Percentiles rank a stretch among this genome's conserved stretches.
Evolutionary conservation across 768 basidiomycete genomes (phyloP).

Genomic region (Hygrocybe coccinea): DNA sequence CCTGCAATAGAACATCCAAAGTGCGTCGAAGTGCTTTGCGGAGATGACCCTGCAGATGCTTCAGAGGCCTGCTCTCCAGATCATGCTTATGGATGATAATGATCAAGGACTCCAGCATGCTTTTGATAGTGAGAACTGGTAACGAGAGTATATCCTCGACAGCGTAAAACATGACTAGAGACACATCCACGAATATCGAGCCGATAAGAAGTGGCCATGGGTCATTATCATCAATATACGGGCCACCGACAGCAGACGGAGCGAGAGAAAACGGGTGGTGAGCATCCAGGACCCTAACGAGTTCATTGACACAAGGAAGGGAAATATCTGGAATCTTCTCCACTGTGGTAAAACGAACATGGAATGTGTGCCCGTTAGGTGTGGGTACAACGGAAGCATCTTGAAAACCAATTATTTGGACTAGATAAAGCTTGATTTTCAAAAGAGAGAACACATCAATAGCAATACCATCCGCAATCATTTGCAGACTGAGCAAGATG

Average conservation of each 20-base stretch:
- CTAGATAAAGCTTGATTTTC: constrained; percentile 55
- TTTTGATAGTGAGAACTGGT: constrained; percentile 55
- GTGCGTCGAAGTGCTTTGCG: constrained; percentile 49
- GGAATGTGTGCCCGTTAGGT: constrained; percentile 44
- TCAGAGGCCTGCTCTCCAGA: constrained; percentile 51
- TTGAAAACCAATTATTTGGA: constrained; percentile 50
- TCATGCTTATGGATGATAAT: constrained; percentile 73
- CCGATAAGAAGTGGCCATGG: constrained; percentile 50
- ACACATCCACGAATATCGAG: constrained; percentile 57
- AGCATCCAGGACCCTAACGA: constrained; percentile 59
- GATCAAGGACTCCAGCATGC: constrained; percentile 56
- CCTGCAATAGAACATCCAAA: constrained; percentile 46
- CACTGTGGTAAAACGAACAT: constrained; percentile 51
- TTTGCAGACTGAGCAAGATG: constrained; percentile 54
- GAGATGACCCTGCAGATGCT: constrained; percentile 49
- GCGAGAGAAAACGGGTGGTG: constrained; percentile 44
- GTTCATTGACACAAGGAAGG: constrained; percentile 53
- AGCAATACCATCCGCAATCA: constrained; percentile 59
- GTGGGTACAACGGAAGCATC: constrained; percentile 45
- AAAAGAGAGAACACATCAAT: constrained; percentile 50
- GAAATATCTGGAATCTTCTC: constrained; percentile 38
- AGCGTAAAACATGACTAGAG: constrained; percentile 47
- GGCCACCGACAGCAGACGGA: constrained; percentile 37
- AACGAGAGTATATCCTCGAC: constrained; percentile 42
- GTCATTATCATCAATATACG: constrained; percentile 42